phyloP scores from a whole-genome alignment of 371 early-diverging fungal species.

The Mucor velutinosus region DNA sequence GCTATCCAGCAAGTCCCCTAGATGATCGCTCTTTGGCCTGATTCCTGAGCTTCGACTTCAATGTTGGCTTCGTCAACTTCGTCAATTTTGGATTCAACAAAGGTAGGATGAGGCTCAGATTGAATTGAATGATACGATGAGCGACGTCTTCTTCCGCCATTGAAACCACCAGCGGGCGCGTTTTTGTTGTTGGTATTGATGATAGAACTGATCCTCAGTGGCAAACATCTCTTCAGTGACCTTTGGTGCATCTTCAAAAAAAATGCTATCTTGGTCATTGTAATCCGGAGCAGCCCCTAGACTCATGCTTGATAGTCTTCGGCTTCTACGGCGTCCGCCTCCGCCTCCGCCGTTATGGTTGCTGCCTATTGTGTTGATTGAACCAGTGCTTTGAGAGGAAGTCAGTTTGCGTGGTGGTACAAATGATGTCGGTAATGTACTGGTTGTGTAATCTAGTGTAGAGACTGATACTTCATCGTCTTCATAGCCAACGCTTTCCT shows the following conservation, averaged over 20 bases:
- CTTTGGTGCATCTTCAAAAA: conserved; percentile 18
- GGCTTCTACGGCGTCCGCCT: conserved; percentile 13
- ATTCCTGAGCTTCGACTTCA: background rate
- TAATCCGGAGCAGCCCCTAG: conserved; percentile 12
- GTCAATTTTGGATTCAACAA: conserved; percentile 23
- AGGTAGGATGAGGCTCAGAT: conserved; percentile 35
- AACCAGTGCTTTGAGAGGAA: conserved; percentile 15
- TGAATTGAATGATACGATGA: conserved; percentile 28
- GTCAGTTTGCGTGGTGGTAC: conserved; percentile 3
- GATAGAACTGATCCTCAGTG: conserved; percentile 30
- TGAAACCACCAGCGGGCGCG: background rate
- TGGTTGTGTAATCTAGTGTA: background rate
- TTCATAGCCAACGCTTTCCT: conserved; percentile 45
- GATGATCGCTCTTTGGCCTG: conserved; percentile 20
- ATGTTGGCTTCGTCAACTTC: conserved; percentile 26
- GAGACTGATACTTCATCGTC: conserved; percentile 11
- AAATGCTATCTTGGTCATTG: conserved; percentile 17
- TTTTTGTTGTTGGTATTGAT: conserved; percentile 31
- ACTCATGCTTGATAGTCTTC: conserved; percentile 20
- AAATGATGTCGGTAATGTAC: background rate
- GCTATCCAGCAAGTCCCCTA: conserved; percentile 20
- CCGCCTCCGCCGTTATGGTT: background rate
- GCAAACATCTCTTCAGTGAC: conserved; percentile 27
- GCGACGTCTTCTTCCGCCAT: conserved; percentile 18
- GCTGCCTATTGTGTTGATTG: conserved; percentile 5